A percentile compares a stretch with the other conserved stretches of the same genome.
phyloP scores from a whole-genome alignment of 1,284 basidiomycete genomes.

The Cryptococcus deneoformans region DNA sequence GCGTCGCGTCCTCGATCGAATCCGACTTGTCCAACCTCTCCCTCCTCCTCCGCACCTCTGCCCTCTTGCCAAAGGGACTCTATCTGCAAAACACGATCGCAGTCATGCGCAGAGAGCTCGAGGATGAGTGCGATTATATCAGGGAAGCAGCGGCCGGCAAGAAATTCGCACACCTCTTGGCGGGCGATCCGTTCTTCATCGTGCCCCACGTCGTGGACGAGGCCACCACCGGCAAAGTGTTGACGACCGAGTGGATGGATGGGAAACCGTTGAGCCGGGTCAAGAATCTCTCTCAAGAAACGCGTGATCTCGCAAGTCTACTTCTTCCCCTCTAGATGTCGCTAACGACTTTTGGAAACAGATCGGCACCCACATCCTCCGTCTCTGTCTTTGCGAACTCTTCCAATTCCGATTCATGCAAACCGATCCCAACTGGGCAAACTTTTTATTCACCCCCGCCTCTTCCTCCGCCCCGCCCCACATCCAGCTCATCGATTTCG shows the following conservation, averaged over 20 bases:
- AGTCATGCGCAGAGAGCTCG: conserved; percentile 86
- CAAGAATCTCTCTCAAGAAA: conserved; percentile 61
- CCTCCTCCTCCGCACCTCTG: conserved; percentile 73
- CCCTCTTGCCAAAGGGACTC: conserved; percentile 79
- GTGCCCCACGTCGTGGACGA: conserved; percentile 79
- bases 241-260: conserved; percentile 85
- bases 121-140: conserved; percentile 92
- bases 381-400: conserved; percentile 84
- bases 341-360: conserved; percentile 36
- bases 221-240: conserved; percentile 72
- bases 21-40: conserved; percentile 87
- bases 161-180: conserved; percentile 61
- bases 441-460: conserved; percentile 71
- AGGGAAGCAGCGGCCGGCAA: conserved; percentile 76
- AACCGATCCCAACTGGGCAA: conserved; percentile 98
- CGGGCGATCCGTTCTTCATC: conserved; percentile 65
- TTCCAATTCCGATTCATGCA: conserved; percentile 95
- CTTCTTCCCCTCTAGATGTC: neutral
- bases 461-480: conserved; percentile 33
- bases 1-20: conserved; percentile 79
- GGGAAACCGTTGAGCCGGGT: conserved; percentile 73
- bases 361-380: conserved; percentile 80
- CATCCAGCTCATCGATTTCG: conserved; percentile 94
- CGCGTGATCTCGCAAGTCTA: conserved; percentile 65
- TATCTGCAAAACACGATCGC: conserved; percentile 86